Percentiles rank a stretch among this genome's conserved stretches.
These are phyloP conservation scores for Suillus subaureus DNA, from an alignment of 768 basidiomycete species.

Conservation along the genomic window DNA sequence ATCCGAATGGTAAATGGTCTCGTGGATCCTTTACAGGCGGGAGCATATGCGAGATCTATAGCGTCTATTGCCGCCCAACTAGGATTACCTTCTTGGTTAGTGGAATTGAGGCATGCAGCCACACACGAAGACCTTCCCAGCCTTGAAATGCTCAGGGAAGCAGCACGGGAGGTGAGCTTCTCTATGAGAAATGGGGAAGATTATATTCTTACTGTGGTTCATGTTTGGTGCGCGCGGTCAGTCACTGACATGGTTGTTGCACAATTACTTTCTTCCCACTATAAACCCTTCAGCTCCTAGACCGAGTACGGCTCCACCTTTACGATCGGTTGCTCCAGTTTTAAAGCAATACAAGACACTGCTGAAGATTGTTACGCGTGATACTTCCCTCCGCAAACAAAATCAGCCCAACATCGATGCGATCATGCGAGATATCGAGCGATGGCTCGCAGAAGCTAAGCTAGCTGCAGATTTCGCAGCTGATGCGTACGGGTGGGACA, in stretches of 20 bases:
- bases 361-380: conserved; percentile 62
- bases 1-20: conserved; percentile 93
- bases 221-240: conserved; percentile 29
- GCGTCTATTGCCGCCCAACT: conserved; percentile 85
- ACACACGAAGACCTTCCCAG: conserved; percentile 96
- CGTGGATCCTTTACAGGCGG: conserved; percentile 91
- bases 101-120: conserved; percentile 91
- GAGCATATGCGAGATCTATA: conserved; percentile 89
- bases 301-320: conserved; percentile 32
- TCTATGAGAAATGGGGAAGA: conserved; percentile 18
- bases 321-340: conserved; percentile 65
- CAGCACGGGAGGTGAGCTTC: conserved; percentile 61
- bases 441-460: conserved; percentile 78
- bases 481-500: conserved; percentile 53
- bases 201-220: conserved; percentile 12
- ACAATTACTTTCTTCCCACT: conserved; percentile 83
- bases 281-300: conserved; percentile 52
- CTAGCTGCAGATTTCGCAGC: conserved; percentile 55
- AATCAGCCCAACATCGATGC: conserved; percentile 52
- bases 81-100: conserved; percentile 84
- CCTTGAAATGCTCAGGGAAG: conserved; percentile 76
- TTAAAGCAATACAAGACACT: conserved; percentile 75
- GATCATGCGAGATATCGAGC: conserved; percentile 64
- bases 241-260: conserved; percentile 83
- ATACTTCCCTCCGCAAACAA: conserved; percentile 58